phyloP scores from a whole-genome alignment of 176 grass and related monocot species.

The Raddia guianensis region DNA sequence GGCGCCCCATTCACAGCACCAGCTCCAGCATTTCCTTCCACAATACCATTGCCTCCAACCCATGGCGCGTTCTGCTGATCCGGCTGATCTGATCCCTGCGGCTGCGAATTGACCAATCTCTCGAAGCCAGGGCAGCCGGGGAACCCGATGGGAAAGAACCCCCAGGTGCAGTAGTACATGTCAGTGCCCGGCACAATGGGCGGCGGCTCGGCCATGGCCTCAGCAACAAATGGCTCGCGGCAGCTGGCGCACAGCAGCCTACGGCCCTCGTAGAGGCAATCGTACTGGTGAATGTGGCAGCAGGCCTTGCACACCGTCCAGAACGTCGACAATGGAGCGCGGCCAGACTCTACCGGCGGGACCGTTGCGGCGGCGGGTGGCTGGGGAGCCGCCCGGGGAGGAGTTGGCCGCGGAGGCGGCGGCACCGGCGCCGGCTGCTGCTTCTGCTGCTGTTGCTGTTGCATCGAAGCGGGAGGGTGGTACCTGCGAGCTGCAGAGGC shows the following conservation, averaged over 20 bases:
- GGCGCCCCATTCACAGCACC: slow-evolving; percentile 38
- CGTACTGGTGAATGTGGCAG: slow-evolving; percentile 77
- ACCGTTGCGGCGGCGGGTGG: neutral
- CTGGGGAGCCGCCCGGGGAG: neutral
- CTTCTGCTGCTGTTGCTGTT: neutral
- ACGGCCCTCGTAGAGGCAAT: slow-evolving; percentile 51
- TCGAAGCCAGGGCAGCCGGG: slow-evolving; percentile 64
- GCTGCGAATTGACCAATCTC: slow-evolving; percentile 45
- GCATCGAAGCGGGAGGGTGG: slow-evolving; percentile 17
- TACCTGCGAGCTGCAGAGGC: slow-evolving; percentile 35
- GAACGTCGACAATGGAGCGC: slow-evolving; percentile 40
- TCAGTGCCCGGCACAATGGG: slow-evolving; percentile 79
- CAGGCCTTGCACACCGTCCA: slow-evolving; percentile 74
- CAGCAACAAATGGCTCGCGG: slow-evolving; percentile 61
- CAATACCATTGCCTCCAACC: slow-evolving; percentile 23
- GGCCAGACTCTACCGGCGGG: slow-evolving; percentile 13
- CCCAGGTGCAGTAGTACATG: slow-evolving; percentile 95
- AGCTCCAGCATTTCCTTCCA: neutral
- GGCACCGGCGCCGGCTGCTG: neutral
- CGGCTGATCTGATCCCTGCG: slow-evolving; percentile 17
- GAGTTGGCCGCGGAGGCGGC: slow-evolving; percentile 1
- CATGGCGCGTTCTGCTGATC: slow-evolving; percentile 32
- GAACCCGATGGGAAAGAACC: slow-evolving; percentile 90
- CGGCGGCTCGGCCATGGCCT: slow-evolving; percentile 58
- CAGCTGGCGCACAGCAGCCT: slow-evolving; percentile 70